These are phyloP conservation scores for Nemania abortiva DNA, from an alignment of 2,329 filamentous ascomycete species.

Conservation along the genomic window DNA sequence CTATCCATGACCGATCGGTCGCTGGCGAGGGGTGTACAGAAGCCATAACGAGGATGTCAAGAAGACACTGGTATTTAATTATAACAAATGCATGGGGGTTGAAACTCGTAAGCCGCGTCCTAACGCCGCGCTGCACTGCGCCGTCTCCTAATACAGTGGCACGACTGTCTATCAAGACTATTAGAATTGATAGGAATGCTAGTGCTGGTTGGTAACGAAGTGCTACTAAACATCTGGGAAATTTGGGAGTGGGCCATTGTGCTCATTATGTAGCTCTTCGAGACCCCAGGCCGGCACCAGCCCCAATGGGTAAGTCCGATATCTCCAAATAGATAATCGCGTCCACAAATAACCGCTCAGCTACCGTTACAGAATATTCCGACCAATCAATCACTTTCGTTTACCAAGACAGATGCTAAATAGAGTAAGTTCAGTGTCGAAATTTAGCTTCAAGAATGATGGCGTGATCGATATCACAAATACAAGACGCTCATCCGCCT, in stretches of 20 bases:
- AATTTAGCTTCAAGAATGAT: background rate
- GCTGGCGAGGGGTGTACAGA: constrained; percentile 26
- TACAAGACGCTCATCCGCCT: background rate
- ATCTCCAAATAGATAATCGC: background rate
- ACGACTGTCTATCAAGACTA: constrained; percentile 1
- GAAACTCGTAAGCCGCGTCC: no score
- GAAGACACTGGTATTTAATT: background rate
- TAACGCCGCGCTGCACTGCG: background rate
- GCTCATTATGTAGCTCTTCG: constrained; percentile 11
- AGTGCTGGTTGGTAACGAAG: background rate
- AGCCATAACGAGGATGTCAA: constrained; percentile 13
- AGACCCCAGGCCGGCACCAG: constrained; percentile 18
- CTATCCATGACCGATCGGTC: constrained; percentile 34
- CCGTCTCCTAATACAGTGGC: constrained; percentile 3
- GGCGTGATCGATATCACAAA: background rate
- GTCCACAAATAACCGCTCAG: background rate
- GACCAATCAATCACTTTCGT: background rate
- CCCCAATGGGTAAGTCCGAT: constrained; percentile 33
- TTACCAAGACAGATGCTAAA: background rate
- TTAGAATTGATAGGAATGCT: background rate
- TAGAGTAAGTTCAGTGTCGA: background rate
- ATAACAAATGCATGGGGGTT: no score
- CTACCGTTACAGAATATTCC: background rate
- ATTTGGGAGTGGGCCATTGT: constrained; percentile 12
- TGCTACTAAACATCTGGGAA: background rate